Evolutionary conservation across 2,329 filamentous ascomycete species (phyloP).

Genomic region (Dothideomycetes sp.): DNA sequence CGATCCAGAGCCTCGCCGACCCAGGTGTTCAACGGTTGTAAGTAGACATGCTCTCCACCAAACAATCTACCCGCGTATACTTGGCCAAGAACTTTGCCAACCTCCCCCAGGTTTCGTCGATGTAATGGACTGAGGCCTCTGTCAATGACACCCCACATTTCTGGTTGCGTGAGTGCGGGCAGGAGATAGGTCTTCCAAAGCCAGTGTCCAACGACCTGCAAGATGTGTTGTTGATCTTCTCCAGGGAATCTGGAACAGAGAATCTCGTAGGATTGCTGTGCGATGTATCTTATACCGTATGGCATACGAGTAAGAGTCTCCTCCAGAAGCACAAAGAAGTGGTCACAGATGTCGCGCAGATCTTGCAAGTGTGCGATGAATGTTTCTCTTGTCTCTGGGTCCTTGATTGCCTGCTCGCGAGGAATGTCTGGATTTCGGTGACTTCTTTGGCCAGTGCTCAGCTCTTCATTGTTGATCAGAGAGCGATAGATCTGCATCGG

Average conservation of each 20-base stretch:
- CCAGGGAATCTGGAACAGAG: conserved; percentile 67
- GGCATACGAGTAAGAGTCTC: conserved; percentile 81
- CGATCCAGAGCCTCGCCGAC: conserved; percentile 75
- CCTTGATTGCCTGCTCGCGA: conserved; percentile 87
- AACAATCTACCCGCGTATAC: conserved; percentile 80
- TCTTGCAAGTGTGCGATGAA: conserved; percentile 95
- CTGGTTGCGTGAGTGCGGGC: conserved; percentile 77
- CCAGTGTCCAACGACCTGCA: conserved; percentile 83
- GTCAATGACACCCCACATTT: conserved; percentile 87
- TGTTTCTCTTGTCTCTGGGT: conserved; percentile 79
- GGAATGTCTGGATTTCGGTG: conserved; percentile 73
- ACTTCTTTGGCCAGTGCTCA: conserved; percentile 79
- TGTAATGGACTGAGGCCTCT: conserved; percentile 80
- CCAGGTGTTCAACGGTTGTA: conserved; percentile 90
- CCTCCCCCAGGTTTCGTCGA: conserved; percentile 82
- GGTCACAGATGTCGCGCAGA: conserved; percentile 85
- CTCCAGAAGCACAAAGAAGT: conserved; percentile 73
- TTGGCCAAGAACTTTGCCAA: conserved; percentile 84
- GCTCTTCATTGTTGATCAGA: conserved; percentile 92
- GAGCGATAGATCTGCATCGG: conserved; percentile 95
- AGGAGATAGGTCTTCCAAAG: conserved; percentile 91
- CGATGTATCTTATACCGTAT: conserved; percentile 81
- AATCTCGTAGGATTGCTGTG: conserved; percentile 72
- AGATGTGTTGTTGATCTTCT: conserved; percentile 64
- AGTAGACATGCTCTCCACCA: conserved; percentile 86